Evolutionary conservation across 108 stramenopile species (phyloP), one percentile per base, ranked within the genome.

Genomic region (Skeletonema menzelii): DNA sequence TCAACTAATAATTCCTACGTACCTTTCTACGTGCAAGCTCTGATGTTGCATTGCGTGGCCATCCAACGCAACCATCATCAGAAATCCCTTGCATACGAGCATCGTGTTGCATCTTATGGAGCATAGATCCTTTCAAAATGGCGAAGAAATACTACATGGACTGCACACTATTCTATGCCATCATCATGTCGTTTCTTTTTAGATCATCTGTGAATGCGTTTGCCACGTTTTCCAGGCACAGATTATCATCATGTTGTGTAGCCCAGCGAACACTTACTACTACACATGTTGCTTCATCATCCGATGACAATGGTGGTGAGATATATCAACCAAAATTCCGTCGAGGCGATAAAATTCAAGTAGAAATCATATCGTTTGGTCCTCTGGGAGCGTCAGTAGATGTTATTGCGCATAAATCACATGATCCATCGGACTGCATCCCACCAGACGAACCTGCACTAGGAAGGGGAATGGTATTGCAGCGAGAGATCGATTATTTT

Each of bases 401-500:
- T 40, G 87, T 93, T 10, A 67, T 93, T 44, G 92, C 78, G 5
- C 62, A 73, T 59, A 76, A 80, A 28, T 74, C 80, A 38, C 92
- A 93, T 61, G 76, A 80, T 55, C 68, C 65, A 38, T 32, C 84
- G 3, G 80, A 87, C 75, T 72, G 91, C 59, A 84, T 89, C 26
- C 47, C 87, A 8, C 75, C 73, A n/a, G 77, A 76, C 53, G 88
- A 89, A 59, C 82, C 83, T 32, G 77, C 89, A 6, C 76, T 91
- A 19, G 93, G 88, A 2, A 47, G 70, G 10, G 93, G 93, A 26
- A 73, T 94, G 67, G 84, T 94, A 70, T 53, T 82, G 6, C 93
- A 94, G 66, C 58, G 77, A 49, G 93, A 94, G 81, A 90, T 94
- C 66, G 32, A 64, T 8, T 94, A 87, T 56, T 94, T 90, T 77